phyloP scores from a whole-genome alignment of 306 rosid species.

The Gastrolobium bilobum region DNA sequence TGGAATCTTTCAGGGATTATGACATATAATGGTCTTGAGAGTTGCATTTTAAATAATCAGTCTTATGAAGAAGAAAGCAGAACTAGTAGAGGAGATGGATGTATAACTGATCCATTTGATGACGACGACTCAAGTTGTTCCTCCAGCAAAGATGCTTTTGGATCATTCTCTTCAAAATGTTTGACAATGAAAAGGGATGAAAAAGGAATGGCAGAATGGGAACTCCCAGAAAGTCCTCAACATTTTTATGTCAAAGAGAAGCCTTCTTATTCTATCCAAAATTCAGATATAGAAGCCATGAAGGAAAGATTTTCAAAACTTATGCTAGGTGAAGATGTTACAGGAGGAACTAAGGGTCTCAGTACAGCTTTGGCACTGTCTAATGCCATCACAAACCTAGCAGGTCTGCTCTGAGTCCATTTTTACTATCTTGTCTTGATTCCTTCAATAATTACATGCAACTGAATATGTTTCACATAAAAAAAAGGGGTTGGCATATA shows the following conservation, averaged over 20 bases:
- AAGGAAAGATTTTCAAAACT: constrained; percentile 87
- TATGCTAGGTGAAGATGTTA: constrained; percentile 88
- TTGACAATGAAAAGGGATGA: constrained; percentile 69
- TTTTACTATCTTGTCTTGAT: neutral
- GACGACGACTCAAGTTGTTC: constrained; percentile 84
- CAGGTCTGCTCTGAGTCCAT: constrained; percentile 67
- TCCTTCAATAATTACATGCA: constrained; percentile 15
- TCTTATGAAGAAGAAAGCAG: constrained; percentile 78
- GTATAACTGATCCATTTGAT: constrained; percentile 79
- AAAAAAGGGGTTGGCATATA: neutral
- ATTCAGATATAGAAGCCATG: constrained; percentile 81
- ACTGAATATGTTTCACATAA: neutral
- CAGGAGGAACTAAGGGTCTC: constrained; percentile 86
- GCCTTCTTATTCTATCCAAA: constrained; percentile 57
- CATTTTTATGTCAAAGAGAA: constrained; percentile 71
- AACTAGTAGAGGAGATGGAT: constrained; percentile 87
- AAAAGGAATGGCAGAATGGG: constrained; percentile 78
- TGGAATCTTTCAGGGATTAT: constrained; percentile 75
- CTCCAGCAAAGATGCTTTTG: constrained; percentile 84
- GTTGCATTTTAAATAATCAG: constrained; percentile 76
- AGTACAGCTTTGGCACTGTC: constrained; percentile 83
- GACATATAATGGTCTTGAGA: constrained; percentile 91
- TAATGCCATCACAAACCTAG: constrained; percentile 80
- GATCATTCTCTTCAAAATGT: constrained; percentile 89
- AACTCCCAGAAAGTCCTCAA: constrained; percentile 67